A percentile compares a stretch with the other conserved stretches of the same genome.
Evolutionary conservation across 2,329 filamentous ascomycete species (phyloP).

Genomic region (Aspergillus brasiliensis): DNA sequence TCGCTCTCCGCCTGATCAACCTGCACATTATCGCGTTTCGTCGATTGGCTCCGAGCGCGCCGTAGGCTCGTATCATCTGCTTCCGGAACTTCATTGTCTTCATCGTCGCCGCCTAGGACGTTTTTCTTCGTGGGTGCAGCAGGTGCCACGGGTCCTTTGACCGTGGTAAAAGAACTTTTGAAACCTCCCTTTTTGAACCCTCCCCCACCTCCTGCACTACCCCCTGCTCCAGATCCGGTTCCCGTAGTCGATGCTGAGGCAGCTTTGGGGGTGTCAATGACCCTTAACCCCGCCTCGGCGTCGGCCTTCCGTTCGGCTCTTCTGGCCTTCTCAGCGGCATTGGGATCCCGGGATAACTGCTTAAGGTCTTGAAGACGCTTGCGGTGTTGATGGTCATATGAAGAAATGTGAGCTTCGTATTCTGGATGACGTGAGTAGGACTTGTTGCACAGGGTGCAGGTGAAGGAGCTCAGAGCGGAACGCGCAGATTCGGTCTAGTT

Average conservation of each 20-base stretch:
- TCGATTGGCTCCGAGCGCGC: conserved; percentile 1
- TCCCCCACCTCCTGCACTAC: conserved; percentile 27
- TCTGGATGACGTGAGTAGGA: conserved; percentile 95
- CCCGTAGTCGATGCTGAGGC: conserved; percentile 12
- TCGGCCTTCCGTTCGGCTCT: conserved; percentile 47
- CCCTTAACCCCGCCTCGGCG: conserved; percentile 44
- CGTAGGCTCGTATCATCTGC: conserved; percentile 15
- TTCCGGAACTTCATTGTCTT: conserved; percentile 35
- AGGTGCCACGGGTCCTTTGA: conserved; percentile 40
- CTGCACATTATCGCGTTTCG: conserved; percentile 2
- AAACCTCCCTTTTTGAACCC: conserved; percentile 80
- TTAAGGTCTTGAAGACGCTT: conserved; percentile 59
- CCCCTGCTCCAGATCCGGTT: conserved; percentile 25
- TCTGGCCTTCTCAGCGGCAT: conserved; percentile 46
- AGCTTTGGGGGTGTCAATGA: conserved; percentile 37
- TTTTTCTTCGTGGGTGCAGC: conserved; percentile 42
- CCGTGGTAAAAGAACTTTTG: conserved; percentile 71
- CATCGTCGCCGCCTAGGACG: conserved; percentile 46
- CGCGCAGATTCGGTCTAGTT: conserved; percentile 64
- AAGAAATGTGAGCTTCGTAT: conserved; percentile 90
- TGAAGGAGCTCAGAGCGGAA: conserved; percentile 77
- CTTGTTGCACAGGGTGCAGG: conserved; percentile 85
- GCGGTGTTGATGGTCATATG: conserved; percentile 94
- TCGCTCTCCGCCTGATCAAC: conserved; percentile 66
- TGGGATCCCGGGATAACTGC: conserved; percentile 47